Base-by-base conservation (phyloP, 768 basidiomycete species). In the Hemileccinum rubropunctum region DNA sequence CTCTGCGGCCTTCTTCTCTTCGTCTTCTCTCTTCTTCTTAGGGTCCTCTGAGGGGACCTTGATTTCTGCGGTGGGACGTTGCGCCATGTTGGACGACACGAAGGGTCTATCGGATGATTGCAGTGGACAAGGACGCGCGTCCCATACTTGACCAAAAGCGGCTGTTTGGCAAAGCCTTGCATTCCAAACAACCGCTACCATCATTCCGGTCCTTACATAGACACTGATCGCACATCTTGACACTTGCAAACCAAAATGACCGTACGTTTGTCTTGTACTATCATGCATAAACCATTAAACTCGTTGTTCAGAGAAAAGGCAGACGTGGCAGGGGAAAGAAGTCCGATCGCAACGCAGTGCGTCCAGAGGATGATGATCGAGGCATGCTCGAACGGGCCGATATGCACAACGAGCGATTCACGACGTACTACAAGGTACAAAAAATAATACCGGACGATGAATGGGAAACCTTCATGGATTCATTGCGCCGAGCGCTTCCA, bases 371-470 rank as follows among this genome's bases (percentile, higher is more conserved):
- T 13, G 71, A 73, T 37, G 71, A 83, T 37, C 74, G 75, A 23
- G 79, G 79, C 60, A 68, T 76, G 44, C 71, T 86, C 42, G 78
- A 80, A 48, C 82, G 77, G 54, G 57, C 69, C 27, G 80, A 82
- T 63, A 89, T 90, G 87, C 59, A 80, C 45, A 91, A 91, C 58
- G 81, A 80, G 38, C 81, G 81, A 6, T 80, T 89, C 54, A 74
- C 73, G 43, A 69, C 71, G 7, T 91, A 91, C 65, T 91, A 91
- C 70, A 76, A 78, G 61, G 77, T 82, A 0, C 95, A 97, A 67
- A 75, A 79, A 13, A 82, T 95, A 39, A 70, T 97, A 4, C 72
- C 82, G 1, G 82, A 85, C 0, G 79, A 81, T 2, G 91, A 98
- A 65, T 98, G 92, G 91, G 77, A 83, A 0, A 42, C 56, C 1